Percentiles rank a stretch among this genome's conserved stretches.
These are phyloP conservation scores for Podospora australis DNA, from an alignment of 495 filamentous ascomycete species.

Conservation along the genomic window DNA sequence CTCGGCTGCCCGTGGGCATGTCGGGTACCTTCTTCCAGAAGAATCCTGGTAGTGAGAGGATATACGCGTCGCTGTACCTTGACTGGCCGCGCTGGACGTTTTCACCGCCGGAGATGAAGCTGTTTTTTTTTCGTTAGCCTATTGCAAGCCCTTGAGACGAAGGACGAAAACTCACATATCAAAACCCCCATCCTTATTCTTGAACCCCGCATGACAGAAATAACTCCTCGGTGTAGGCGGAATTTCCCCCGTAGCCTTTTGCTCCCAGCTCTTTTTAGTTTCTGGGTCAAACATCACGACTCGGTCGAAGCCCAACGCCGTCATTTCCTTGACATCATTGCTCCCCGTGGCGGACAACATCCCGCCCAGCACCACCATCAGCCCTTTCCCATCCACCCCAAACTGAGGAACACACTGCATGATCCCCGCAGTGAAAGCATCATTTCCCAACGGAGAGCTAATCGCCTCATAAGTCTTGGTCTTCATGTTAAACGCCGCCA, in stretches of 20 bases:
- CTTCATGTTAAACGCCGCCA: constrained; percentile 16
- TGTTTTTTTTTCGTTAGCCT: neutral
- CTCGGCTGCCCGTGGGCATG: neutral
- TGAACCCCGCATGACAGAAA: neutral
- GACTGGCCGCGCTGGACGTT: neutral
- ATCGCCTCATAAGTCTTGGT: no score
- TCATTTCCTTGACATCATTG: no score
- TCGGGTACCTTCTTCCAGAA: neutral
- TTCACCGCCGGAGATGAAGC: neutral
- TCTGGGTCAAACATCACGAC: neutral
- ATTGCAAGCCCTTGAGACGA: neutral
- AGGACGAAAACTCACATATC: neutral
- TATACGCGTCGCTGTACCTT: neutral
- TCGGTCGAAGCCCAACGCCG: no score
- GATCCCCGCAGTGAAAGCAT: no score
- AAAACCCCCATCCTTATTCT: neutral
- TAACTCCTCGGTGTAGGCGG: neutral
- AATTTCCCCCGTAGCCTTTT: neutral
- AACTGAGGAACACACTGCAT: no score
- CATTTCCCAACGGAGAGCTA: no score
- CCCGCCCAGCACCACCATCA: no score
- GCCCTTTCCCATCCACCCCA: no score
- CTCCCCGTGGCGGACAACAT: no score
- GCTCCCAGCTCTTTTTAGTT: neutral
- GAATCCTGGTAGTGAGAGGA: constrained; percentile 1